A percentile compares a stretch with the other conserved stretches of the same genome.
These are phyloP conservation scores for Camellia sinensis DNA, from an alignment of 148 eudicot species.

Conservation along the genomic window DNA sequence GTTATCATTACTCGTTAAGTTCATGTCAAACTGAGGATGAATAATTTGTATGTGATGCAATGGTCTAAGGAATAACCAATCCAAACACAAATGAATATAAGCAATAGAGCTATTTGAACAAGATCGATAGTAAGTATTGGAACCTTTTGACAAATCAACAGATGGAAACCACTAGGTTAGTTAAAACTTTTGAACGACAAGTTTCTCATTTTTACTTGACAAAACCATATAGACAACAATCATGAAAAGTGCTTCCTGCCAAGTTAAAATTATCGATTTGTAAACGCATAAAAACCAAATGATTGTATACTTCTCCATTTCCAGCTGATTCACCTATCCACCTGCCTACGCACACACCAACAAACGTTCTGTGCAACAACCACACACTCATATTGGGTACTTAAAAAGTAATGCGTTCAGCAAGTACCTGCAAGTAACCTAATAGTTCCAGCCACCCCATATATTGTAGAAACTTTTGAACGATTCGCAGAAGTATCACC, in stretches of 20 bases:
- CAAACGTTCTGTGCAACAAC: neutral
- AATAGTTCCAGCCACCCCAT: slow-evolving; percentile 88
- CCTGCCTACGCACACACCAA: neutral
- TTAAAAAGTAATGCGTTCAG: slow-evolving; percentile 7
- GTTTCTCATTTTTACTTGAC: neutral
- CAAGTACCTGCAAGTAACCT: slow-evolving; percentile 81
- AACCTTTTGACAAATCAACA: neutral
- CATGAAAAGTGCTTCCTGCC: neutral
- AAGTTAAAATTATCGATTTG: neutral
- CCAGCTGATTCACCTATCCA: neutral
- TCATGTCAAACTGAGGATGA: no score
- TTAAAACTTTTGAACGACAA: neutral
- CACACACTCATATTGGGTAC: neutral
- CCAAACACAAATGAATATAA: no score
- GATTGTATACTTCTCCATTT: neutral
- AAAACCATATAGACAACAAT: neutral
- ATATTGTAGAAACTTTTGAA: slow-evolving; percentile 56
- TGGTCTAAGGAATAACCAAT: no score
- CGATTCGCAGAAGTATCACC: slow-evolving; percentile 56
- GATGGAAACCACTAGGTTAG: no score
- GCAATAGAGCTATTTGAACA: no score
- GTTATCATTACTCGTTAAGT: no score
- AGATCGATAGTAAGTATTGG: neutral
- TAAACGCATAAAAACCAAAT: neutral
- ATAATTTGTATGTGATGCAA: no score